Base-by-base conservation (phyloP, 2,329 filamentous ascomycete species). In the Zymoseptoria pseudotritici region DNA sequence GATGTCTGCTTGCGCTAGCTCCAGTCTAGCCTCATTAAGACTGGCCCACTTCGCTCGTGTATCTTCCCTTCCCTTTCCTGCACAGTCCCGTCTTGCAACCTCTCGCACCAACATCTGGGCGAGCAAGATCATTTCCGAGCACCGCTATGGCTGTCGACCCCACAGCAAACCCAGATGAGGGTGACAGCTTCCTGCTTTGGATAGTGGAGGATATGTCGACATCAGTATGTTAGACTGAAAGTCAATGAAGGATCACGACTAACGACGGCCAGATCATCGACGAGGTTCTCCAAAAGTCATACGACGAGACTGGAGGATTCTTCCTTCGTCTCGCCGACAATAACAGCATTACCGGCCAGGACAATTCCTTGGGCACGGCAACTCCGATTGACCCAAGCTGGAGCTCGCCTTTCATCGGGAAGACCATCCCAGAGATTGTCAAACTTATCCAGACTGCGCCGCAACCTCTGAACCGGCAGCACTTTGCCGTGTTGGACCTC, bases 401-500 rank as follows among this genome's bases (percentile, higher is more conserved):
- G 59, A 56, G 42, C n/a, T 61, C 59, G 8, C 59, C 59, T 19
- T 58, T 55, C 53, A 51, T 61, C 8, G 59, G 56, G 20, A 58
- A 56, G 31, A 49, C 50, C 9, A 24, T 58, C 17, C 42, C 55
- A 29, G 53, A 58, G 1, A 56, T 53, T 9, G 56, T 46, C 29
- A 22, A 17, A 8, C 55, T 58, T 13, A 56, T 61, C 20, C 20
- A 52, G 21, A 53, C 50, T 31, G 59, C 55, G 9, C 56, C 59
- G 13, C 53, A 61, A 49, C 56, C 55, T 11, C 29, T 61, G 19
- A 58, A 42, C 36, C 54, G 31, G 49, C 21, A 58, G 21, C 57
- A 58, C 56, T 58, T 54, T 46, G 56, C 56, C 26, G 51, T 58
- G 13, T 20, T 58, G 6, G 56, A 58, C n/a, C 42, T 21, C 17